These are phyloP conservation scores for Phytophthora capsici DNA, from an alignment of 352 stramenopile species.

Conservation along the genomic window DNA sequence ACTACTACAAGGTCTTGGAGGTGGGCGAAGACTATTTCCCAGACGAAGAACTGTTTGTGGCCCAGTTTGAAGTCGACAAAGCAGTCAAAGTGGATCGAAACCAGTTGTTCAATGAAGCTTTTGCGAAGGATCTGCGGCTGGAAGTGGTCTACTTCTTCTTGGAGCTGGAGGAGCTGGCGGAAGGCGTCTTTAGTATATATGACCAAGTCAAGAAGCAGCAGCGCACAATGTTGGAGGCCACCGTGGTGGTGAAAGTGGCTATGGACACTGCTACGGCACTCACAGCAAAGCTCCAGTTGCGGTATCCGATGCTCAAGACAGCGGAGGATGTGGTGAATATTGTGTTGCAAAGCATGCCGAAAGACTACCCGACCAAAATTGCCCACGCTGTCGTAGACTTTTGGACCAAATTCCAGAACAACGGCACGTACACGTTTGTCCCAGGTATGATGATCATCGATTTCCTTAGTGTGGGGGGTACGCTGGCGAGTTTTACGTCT, in stretches of 20 bases:
- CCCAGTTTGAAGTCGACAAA: neutral
- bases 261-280: conserved; percentile 25
- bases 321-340: conserved; percentile 30
- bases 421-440: conserved; percentile 25
- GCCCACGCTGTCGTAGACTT: neutral
- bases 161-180: conserved; percentile 34
- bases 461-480: conserved; percentile 17
- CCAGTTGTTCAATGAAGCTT: conserved; percentile 12
- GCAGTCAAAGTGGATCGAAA: conserved; percentile 7
- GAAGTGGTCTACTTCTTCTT: conserved; percentile 35
- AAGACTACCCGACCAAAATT: neutral
- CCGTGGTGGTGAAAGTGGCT: conserved; percentile 36
- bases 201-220: conserved; percentile 39
- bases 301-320: conserved; percentile 26
- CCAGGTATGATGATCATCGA: conserved; percentile 32
- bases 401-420: conserved; percentile 11
- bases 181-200: conserved; percentile 36
- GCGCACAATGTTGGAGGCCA: conserved; percentile 47
- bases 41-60: conserved; percentile 6
- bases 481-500: conserved; percentile 30
- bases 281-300: conserved; percentile 33
- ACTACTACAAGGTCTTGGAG: conserved; percentile 16
- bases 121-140: conserved; percentile 21
- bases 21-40: conserved; percentile 16
- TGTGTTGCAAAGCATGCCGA: neutral